These are phyloP conservation scores for Tetradesmus obliquus DNA, from an alignment of 139 green algal genomes.

Conservation along the genomic window DNA sequence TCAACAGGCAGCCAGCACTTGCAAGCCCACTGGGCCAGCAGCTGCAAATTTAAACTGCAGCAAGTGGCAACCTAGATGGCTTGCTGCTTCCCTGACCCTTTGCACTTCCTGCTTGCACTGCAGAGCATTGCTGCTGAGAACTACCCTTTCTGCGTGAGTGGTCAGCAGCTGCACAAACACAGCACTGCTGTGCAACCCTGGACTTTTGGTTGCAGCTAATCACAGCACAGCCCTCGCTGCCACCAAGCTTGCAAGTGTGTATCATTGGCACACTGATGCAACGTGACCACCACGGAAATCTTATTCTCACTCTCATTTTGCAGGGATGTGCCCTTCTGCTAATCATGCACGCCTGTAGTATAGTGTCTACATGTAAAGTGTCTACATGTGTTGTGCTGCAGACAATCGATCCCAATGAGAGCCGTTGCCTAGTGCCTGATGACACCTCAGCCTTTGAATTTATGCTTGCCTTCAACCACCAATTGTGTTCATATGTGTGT, in stretches of 20 bases:
- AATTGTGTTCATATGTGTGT: too few relatives aligned
- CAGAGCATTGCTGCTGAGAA: conserved; percentile 89
- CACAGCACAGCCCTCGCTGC: not conserved
- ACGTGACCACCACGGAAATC: too few relatives aligned
- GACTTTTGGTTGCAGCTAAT: not conserved
- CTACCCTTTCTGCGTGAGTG: conserved; percentile 88
- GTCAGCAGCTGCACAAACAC: not conserved
- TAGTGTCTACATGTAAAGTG: too few relatives aligned
- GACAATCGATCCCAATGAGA: conserved; percentile 80
- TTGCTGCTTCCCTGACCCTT: not conserved
- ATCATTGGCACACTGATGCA: too few relatives aligned
- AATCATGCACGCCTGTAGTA: too few relatives aligned
- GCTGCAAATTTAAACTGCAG: not conserved
- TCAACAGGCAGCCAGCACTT: not conserved
- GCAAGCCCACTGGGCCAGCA: too few relatives aligned
- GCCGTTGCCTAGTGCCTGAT: conserved; percentile 92
- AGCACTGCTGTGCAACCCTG: not conserved
- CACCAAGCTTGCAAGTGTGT: too few relatives aligned
- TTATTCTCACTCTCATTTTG: too few relatives aligned
- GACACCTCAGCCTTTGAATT: conserved; percentile 38
- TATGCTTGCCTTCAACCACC: too few relatives aligned
- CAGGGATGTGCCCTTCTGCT: too few relatives aligned
- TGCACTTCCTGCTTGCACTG: not conserved
- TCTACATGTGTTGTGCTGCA: too few relatives aligned
- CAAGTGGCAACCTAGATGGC: not conserved